Percentiles rank a stretch among this genome's conserved stretches.
Evolutionary conservation across 2,329 filamentous ascomycete genomes (phyloP).

Genomic region (Claviceps sp.): DNA sequence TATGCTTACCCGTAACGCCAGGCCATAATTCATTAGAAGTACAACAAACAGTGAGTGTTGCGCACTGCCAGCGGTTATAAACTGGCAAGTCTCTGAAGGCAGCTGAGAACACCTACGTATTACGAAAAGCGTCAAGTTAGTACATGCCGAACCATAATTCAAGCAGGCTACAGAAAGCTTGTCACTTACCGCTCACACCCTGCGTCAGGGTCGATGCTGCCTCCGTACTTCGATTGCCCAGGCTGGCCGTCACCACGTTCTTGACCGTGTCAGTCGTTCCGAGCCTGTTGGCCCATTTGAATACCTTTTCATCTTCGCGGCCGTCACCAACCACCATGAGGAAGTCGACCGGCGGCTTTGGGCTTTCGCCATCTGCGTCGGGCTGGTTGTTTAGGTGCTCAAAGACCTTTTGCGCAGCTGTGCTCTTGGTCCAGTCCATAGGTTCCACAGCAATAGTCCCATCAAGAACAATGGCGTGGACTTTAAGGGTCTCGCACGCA

Average conservation of each 20-base stretch:
- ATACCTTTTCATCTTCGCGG: conserved; percentile 85
- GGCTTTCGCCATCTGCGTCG: conserved; percentile 15
- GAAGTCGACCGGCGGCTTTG: conserved; percentile 55
- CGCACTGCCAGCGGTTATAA: conserved; percentile 8
- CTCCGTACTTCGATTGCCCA: conserved; percentile 80
- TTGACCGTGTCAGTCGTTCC: conserved; percentile 43
- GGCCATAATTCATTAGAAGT: neutral
- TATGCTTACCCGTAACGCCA: conserved; percentile 3
- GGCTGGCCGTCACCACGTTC: conserved; percentile 70
- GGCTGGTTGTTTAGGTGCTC: conserved; percentile 34
- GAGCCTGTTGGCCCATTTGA: conserved; percentile 82
- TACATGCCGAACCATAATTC: neutral
- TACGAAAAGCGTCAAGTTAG: neutral
- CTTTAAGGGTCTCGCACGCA: conserved; percentile 67
- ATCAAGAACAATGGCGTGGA: conserved; percentile 72
- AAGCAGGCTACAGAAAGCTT: too few species aligned
- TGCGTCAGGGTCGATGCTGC: conserved; percentile 77
- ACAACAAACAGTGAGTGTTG: neutral
- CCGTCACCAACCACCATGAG: conserved; percentile 82
- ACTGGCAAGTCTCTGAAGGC: conserved; percentile 28
- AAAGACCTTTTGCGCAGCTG: conserved; percentile 64
- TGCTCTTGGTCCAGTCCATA: conserved; percentile 75
- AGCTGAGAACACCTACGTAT: conserved; percentile 26
- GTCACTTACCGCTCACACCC: conserved; percentile 66
- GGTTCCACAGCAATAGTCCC: conserved; percentile 76